Evolutionary conservation across 352 stramenopile species (phyloP), one percentile per base, ranked within the genome.

Genomic region (Phytophthora nicotianae): DNA sequence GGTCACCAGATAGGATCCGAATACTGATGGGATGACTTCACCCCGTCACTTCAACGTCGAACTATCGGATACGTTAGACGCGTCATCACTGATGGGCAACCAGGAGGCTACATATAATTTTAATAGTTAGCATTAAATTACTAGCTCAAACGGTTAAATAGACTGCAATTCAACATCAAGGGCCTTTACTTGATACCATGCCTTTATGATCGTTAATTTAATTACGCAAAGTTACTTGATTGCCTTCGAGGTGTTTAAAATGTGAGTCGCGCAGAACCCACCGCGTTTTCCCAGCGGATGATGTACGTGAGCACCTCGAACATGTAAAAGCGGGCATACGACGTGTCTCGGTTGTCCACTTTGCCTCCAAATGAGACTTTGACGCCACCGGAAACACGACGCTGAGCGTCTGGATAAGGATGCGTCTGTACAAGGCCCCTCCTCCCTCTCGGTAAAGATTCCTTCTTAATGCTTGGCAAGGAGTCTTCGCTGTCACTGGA

Each of bases 241-340:
- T 24, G n/a, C 13, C 41, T 56, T 13, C 2, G 3, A 9, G 29
- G 29, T 9, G 29, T 3, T 64, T 49, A 61, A 50, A 72, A 72
- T 24, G 72, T 70, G 27, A 81, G 67, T 2, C 70, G 66, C 10
- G 70, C 66, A 17, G 65, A 72, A 5, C 65, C 70, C 23, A 79
- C 73, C 5, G 67, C 70, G 54, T 72, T 76, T 33, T 81, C 73
- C 73, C 73, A 81, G 3, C 73, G 66, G 40, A 81, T 74, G 37
- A 81, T 78, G 53, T 77, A 79, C 47, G 73, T 77, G 49, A 81
- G 65, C 53, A 81, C 73, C 43, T 81, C 73, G 27, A 81, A 78
- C 56, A 81, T 74, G 52, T 78, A 81, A 21, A 79, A 81, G n/a
- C 61, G 68, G 19, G 70, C 62, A 43, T 67, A 83, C 19, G 68